Conservation (phyloP, 1,284 basidiomycete species). For the Flammula alnicola region DNA sequence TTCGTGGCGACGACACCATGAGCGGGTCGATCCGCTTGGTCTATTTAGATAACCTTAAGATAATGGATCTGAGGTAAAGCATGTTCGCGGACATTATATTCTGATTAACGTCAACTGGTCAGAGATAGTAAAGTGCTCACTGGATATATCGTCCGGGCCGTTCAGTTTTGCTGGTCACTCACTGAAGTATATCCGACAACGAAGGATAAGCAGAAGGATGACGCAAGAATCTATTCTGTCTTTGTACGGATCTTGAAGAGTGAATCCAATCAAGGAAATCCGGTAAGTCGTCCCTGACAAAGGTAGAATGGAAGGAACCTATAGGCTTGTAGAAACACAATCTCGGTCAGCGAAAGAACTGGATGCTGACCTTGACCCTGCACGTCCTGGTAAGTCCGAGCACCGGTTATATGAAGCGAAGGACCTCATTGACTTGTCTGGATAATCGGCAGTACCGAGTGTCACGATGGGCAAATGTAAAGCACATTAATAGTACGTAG, state of each 20-base stretch:
- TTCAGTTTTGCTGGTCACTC: constrained; percentile 5
- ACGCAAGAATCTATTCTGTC: constrained; percentile 17
- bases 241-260: constrained; percentile 24
- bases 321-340: constrained; percentile 6
- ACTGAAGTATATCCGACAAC: constrained; percentile 22
- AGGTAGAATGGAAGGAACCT: constrained; percentile 13
- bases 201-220: constrained; percentile 17
- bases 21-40: constrained; percentile 24
- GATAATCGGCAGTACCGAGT: constrained; percentile 17
- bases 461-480: constrained; percentile 14
- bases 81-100: constrained; percentile 29
- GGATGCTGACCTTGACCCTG: constrained; percentile 4
- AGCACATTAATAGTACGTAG: constrained; percentile 18
- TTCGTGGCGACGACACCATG: constrained; percentile 12
- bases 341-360: constrained; percentile 2
- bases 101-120: constrained; percentile 23
- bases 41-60: constrained; percentile 24
- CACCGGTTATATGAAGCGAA: constrained; percentile 12
- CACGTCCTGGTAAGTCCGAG: constrained; percentile 10
- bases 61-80: constrained; percentile 24
- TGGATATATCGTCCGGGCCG: constrained; percentile 22
- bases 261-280: constrained; percentile 20
- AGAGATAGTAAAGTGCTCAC: constrained; percentile 26
- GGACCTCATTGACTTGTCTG: background rate
- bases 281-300: constrained; percentile 15